Conservation (phyloP, 352 stramenopile genomes). For the Aphanomyces stellatus region DNA sequence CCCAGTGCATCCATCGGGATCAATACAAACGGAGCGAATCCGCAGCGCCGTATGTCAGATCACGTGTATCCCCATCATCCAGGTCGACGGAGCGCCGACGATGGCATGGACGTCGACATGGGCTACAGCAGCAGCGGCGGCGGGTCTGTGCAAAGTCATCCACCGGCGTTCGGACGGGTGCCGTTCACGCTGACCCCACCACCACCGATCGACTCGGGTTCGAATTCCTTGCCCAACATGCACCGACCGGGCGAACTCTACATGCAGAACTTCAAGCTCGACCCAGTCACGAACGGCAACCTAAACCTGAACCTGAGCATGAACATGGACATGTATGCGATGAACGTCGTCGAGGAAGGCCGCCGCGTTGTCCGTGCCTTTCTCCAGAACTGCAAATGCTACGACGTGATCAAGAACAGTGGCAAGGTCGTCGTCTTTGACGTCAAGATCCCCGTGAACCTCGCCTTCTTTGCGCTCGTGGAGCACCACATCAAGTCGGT, state of each 20-base stretch:
- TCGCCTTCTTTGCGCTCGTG: slow-evolving; percentile 98
- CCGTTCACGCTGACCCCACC: neutral
- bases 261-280: slow-evolving; percentile 4
- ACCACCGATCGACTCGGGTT: no score
- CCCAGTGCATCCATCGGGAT: neutral
- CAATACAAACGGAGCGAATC: neutral
- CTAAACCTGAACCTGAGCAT: slow-evolving; percentile 11
- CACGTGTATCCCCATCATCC: slow-evolving; percentile 5
- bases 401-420: slow-evolving; percentile 94
- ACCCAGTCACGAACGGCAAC: slow-evolving; percentile 3
- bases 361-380: slow-evolving; percentile 82
- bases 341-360: slow-evolving; percentile 64
- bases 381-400: slow-evolving; percentile 86
- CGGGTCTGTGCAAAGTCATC: neutral
- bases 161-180: neutral
- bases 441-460: slow-evolving; percentile 97
- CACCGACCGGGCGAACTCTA: neutral
- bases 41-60: slow-evolving; percentile 1
- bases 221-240: neutral
- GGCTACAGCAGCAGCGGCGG: neutral
- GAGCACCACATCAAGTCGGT: slow-evolving; percentile 98
- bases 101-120: slow-evolving; percentile 16
- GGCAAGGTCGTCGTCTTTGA: slow-evolving; percentile 98
- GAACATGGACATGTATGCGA: slow-evolving; percentile 18
- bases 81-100: slow-evolving; percentile 1